These are phyloP conservation scores for Xylariaceae sp. DNA, from an alignment of 2,329 filamentous ascomycete species.

Conservation along the genomic window DNA sequence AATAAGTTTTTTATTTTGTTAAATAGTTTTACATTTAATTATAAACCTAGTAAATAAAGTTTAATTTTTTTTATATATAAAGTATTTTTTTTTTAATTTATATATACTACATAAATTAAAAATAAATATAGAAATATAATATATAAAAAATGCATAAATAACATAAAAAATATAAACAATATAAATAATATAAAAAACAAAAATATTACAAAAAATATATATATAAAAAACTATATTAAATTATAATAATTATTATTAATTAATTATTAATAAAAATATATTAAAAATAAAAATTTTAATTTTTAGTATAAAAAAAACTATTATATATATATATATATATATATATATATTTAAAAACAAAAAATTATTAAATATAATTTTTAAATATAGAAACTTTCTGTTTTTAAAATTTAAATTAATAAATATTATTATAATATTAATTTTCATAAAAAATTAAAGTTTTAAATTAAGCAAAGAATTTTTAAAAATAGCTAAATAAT, in stretches of 20 bases:
- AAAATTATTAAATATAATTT: background rate
- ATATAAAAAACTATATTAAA: slow-evolving; percentile 5
- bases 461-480: background rate
- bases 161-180: slow-evolving; percentile 2
- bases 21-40: slow-evolving; percentile 5
- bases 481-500: background rate
- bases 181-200: slow-evolving; percentile 2
- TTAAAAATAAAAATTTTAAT: slow-evolving; percentile 1
- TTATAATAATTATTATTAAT: slow-evolving; percentile 5
- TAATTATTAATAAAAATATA: slow-evolving; percentile 1
- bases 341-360: slow-evolving; percentile 4
- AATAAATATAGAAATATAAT: background rate
- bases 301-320: background rate
- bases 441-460: slow-evolving; percentile 3
- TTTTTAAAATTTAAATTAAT: no score
- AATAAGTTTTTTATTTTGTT: background rate
- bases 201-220: slow-evolving; percentile 1
- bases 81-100: slow-evolving; percentile 3
- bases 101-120: background rate
- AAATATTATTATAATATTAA: no score
- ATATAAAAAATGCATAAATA: background rate
- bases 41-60: background rate
- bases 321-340: slow-evolving; percentile 5
- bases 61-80: slow-evolving; percentile 3
- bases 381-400: no score